A percentile compares a stretch with the other conserved stretches of the same genome.
phyloP scores from a whole-genome alignment of 768 basidiomycete species.

The Hypsizygus marmoreus region DNA sequence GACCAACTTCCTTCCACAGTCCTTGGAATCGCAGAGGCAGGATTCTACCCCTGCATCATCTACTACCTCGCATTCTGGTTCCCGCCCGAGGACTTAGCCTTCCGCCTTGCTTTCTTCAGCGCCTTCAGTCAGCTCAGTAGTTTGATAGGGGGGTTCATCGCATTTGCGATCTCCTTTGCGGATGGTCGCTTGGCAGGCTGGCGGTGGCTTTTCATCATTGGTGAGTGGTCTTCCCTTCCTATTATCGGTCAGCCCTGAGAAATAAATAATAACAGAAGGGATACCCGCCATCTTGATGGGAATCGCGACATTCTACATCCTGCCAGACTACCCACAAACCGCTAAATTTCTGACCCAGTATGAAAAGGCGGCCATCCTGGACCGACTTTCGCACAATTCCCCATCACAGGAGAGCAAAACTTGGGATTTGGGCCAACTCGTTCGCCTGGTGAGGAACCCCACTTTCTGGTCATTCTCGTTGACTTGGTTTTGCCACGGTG shows the following conservation, averaged over 20 bases:
- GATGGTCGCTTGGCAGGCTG: conserved; percentile 16
- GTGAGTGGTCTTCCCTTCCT: background rate
- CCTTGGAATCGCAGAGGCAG: conserved; percentile 16
- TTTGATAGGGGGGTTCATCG: conserved; percentile 12
- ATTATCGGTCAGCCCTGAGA: background rate
- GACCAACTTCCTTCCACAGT: conserved; percentile 3
- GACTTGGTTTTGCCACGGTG: conserved; percentile 14
- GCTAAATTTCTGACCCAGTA: conserved; percentile 11
- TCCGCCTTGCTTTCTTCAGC: conserved; percentile 11
- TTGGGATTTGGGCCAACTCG: conserved; percentile 12
- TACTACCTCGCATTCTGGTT: conserved; percentile 20
- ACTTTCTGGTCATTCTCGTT: conserved; percentile 12
- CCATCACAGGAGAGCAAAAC: conserved; percentile 13
- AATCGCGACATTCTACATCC: conserved; percentile 9
- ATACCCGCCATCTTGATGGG: conserved; percentile 17
- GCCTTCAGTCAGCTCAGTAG: conserved; percentile 16
- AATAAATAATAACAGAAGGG: conserved; percentile 8
- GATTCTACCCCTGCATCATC: conserved; percentile 16
- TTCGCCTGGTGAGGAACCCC: conserved; percentile 8
- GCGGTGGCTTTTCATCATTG: conserved; percentile 18
- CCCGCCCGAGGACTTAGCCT: conserved; percentile 12
- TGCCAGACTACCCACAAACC: conserved; percentile 16
- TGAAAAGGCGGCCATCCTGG: conserved; percentile 10
- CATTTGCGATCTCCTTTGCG: conserved; percentile 14
- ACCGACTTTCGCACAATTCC: conserved; percentile 5